Conservation (phyloP, 441 rosid species). For the Bruguiera hainesii region DNA sequence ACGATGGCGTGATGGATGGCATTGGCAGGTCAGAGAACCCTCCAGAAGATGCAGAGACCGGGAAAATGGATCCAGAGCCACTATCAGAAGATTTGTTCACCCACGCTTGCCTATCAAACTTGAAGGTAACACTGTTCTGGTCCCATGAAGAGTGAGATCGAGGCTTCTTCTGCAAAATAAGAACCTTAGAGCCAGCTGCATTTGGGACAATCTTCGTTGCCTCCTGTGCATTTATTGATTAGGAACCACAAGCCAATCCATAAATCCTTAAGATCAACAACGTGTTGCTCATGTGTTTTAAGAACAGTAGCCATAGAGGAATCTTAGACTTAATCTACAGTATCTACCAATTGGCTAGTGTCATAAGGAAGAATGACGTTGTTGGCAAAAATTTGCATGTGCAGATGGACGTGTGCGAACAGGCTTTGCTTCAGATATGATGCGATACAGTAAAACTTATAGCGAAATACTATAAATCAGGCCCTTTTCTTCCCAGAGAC, state of each 20-base stretch:
- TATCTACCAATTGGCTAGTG: neutral
- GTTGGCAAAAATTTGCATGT: neutral
- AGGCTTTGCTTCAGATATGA: neutral
- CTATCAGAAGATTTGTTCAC: constrained; percentile 49
- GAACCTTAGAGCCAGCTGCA: constrained; percentile 27
- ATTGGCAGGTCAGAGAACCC: constrained; percentile 70
- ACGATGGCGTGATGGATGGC: constrained; percentile 60
- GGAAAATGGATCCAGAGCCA: constrained; percentile 61
- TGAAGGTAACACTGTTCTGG: constrained; percentile 53
- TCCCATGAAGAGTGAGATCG: constrained; percentile 38
- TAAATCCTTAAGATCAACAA: neutral
- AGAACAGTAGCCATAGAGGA: neutral
- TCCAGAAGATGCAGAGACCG: constrained; percentile 50
- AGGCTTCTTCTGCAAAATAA: constrained; percentile 39
- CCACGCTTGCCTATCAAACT: constrained; percentile 53
- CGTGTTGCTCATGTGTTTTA: neutral
- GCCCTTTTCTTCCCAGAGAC: neutral
- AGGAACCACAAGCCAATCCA: constrained; percentile 9
- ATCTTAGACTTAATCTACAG: neutral
- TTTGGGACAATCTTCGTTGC: constrained; percentile 26
- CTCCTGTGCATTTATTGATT: constrained; percentile 33
- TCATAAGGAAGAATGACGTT: neutral
- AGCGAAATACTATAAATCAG: neutral
- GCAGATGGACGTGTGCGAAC: neutral
- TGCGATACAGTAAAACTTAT: neutral